Evolutionary conservation across 306 rosid species (phyloP), one percentile per base, ranked within the genome.

Genomic region (Vigna unguiculata): DNA sequence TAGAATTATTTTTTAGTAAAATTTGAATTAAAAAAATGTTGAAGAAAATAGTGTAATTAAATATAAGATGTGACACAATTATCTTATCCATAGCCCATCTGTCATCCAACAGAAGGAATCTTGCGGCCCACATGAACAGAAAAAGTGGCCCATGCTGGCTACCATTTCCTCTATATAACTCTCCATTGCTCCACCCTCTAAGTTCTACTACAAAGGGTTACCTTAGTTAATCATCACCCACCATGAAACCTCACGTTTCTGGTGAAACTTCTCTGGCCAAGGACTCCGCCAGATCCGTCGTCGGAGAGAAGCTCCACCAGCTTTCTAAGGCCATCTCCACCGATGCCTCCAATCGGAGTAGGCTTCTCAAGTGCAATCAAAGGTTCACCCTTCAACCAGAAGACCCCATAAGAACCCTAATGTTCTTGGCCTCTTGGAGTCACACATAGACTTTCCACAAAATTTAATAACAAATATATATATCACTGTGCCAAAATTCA

Each of bases 351-450:
- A 63, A 63, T 0, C 70, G 30, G 12, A 20, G 15, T 10, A 14
- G 20, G 24, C 25, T 62, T 40, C 64, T 58, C 40, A 12, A 10
- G 14, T 8, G 28, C 45, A 21, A 55, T 1, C 80, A 68, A 49
- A 62, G 54, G 61, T 19, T 75, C 32, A 49, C 10, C 34, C 74
- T 24, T 73, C 71, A n/a, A 3, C 30, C 45, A 73, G 69, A 82
- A 6, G 85, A 77, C 21, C 82, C 85, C 0, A 77, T 82, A 0
- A 71, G 79, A 71, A 82, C 79, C 51, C 13, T 82, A 67, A 82
- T 82, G 75, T 82, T 82, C 71, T 72, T 82, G 79, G 85, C 79
- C 9, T 82, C 79, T 22, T 82, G 79, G 85, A 71, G n/a, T 72
- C 82, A 77, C 76, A 82, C 85, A n/a, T 76, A 47, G 6, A 32